phyloP scores from a whole-genome alignment of 2,329 filamentous ascomycete genomes.

The Aureobasidium melanogenum region DNA sequence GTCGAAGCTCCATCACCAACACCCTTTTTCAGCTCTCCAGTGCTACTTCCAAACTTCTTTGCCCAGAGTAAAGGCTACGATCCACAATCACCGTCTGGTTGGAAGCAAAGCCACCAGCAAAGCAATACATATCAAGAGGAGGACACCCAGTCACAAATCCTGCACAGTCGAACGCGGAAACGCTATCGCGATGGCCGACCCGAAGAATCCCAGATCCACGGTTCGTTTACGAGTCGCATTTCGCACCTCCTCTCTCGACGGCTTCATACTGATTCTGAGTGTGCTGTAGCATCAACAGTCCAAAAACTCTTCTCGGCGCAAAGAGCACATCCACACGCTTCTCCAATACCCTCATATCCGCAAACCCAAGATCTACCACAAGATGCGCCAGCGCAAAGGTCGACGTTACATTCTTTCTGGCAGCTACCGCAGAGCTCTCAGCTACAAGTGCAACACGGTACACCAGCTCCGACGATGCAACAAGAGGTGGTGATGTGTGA shows the following conservation, averaged over 20 bases:
- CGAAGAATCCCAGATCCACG: conserved; percentile 46
- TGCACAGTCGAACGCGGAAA: conserved; percentile 51
- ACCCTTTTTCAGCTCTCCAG: conserved; percentile 11
- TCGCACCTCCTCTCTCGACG: not conserved
- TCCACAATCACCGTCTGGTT: not conserved
- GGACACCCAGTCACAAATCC: conserved; percentile 23
- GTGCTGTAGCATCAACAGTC: conserved; percentile 35
- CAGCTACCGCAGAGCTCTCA: conserved; percentile 27
- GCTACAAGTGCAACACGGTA: conserved; percentile 13
- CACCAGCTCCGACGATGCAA: not conserved
- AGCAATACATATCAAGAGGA: not conserved
- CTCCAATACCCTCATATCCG: conserved; percentile 21
- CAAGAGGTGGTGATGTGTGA: conserved; percentile 27
- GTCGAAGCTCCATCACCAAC: conserved; percentile 26
- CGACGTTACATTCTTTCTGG: conserved; percentile 41
- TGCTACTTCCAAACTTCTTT: conserved; percentile 22
- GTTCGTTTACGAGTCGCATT: conserved; percentile 29
- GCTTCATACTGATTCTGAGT: conserved; percentile 11
- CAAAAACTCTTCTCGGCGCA: conserved; percentile 38
- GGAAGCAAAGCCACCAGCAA: not conserved
- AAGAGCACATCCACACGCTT: conserved; percentile 22
- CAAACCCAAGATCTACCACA: conserved; percentile 17
- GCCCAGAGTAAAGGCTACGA: conserved; percentile 21
- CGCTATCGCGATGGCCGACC: conserved; percentile 50
- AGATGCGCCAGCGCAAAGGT: conserved; percentile 27